A percentile compares a stretch with the other conserved stretches of the same genome.
These are phyloP conservation scores for Nannochloris sp. DNA, from an alignment of 139 green algal species.

Conservation along the genomic window DNA sequence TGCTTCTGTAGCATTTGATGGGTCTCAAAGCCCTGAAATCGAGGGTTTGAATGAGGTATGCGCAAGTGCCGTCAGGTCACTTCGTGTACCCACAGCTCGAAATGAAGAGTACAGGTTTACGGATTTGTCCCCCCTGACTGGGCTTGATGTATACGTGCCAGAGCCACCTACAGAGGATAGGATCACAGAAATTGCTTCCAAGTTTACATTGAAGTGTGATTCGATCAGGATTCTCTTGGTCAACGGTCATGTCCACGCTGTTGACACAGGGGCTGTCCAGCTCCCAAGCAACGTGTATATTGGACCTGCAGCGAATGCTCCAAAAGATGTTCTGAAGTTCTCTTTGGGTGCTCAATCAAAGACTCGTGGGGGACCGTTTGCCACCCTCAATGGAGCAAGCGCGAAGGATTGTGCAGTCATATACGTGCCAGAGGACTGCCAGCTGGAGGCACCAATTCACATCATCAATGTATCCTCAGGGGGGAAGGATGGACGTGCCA, in stretches of 20 bases:
- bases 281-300: slow-evolving; percentile 48
- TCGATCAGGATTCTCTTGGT: slow-evolving; percentile 27
- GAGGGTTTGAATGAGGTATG: slow-evolving; percentile 24
- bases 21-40: neutral
- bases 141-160: neutral
- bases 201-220: too few species aligned
- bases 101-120: slow-evolving; percentile 85
- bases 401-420: slow-evolving; percentile 58
- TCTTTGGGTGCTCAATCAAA: slow-evolving; percentile 40
- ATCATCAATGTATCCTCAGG: slow-evolving; percentile 48
- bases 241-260: slow-evolving; percentile 43
- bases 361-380: slow-evolving; percentile 55
- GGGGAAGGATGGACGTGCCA: too few species aligned
- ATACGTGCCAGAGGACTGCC: slow-evolving; percentile 28
- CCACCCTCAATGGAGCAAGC: slow-evolving; percentile 57
- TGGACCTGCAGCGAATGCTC: slow-evolving; percentile 46
- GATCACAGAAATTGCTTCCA: too few species aligned
- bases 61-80: slow-evolving; percentile 30
- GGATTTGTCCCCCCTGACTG: slow-evolving; percentile 50
- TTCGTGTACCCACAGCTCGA: slow-evolving; percentile 66
- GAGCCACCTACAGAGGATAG: too few species aligned
- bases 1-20: slow-evolving; percentile 2
- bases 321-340: slow-evolving; percentile 18
- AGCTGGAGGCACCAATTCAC: slow-evolving; percentile 38
- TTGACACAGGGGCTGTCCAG: slow-evolving; percentile 22